Conservation (phyloP, 164 flowering plant species). For the Tetracentron sinense region DNA sequence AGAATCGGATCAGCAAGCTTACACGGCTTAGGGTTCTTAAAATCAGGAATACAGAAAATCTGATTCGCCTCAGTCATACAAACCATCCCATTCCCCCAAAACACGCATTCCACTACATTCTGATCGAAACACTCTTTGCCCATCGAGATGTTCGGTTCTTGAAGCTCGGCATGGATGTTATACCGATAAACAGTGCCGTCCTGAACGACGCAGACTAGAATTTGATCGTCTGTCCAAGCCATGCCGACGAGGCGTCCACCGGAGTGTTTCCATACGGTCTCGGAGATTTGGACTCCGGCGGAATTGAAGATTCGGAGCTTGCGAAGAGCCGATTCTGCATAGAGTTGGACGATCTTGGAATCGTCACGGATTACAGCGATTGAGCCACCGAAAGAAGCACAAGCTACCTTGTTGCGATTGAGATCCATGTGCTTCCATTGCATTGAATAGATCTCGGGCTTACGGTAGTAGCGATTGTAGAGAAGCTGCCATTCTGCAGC, state of each 20-base stretch:
- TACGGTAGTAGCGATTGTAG: constrained; percentile 81
- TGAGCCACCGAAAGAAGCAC: constrained; percentile 92
- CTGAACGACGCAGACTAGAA: constrained; percentile 72
- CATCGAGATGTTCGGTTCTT: constrained; percentile 53
- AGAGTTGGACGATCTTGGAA: constrained; percentile 91
- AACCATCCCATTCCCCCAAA: constrained; percentile 89
- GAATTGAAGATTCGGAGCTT: constrained; percentile 85
- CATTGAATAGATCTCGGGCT: constrained; percentile 78
- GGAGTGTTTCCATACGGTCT: constrained; percentile 78
- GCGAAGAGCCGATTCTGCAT: constrained; percentile 83
- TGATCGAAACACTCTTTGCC: constrained; percentile 77
- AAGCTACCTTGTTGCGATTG: constrained; percentile 75
- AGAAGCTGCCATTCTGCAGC: constrained; percentile 99
- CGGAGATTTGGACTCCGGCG: constrained; percentile 66
- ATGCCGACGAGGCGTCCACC: constrained; percentile 82
- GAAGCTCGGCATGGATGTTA: constrained; percentile 58
- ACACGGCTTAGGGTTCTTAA: constrained; percentile 50
- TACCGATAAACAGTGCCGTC: constrained; percentile 78
- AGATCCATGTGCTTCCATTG: constrained; percentile 82
- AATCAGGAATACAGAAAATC: constrained; percentile 70
- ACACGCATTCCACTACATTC: constrained; percentile 83
- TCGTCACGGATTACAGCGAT: constrained; percentile 95
- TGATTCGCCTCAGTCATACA: constrained; percentile 65
- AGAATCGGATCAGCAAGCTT: constrained; percentile 59
- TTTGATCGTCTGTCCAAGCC: constrained; percentile 87